Evolutionary conservation across 306 rosid genomes (phyloP), one percentile per base, ranked within the genome.

Genomic region (Urtica urens): DNA sequence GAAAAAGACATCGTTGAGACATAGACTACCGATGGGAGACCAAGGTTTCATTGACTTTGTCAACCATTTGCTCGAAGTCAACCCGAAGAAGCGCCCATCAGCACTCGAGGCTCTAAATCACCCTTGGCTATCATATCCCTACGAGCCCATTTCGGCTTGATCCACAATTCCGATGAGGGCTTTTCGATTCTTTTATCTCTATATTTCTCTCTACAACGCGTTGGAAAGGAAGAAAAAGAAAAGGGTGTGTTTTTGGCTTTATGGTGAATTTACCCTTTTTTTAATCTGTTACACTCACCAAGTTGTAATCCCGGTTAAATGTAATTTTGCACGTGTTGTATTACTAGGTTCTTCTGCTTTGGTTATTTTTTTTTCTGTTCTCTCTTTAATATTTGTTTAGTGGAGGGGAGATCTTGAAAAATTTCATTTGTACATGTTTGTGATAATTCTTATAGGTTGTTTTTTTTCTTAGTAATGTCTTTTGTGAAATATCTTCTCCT

Each of bases 21-120:
- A 92, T 64, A 82, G 99, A 16, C 77, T 92, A 51, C 99, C 99
- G 15, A 85, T 92, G 93, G 99, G 93, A 44, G 99, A 92, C 65
- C 94, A 92, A 78, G 96, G 99, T 65, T 92, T 92, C 78, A 71
- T 85, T 11, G 96, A 92, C 52, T 92, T 92, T 56, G 87, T 92
- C 52, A 76, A 42, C 23, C 92, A 79, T 71, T 63, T 92, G 66
- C 99, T 92, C 1, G 96, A 85, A 77, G 70, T 85, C 57, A 73
- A 92, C 77, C 93, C 99, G 0, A 85, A 73, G 67, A 85, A 85
- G 76, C 87, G 99, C n/a, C 94, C 96, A 66, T 85, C 99, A 20
- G 99, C 99, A 16, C 17, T 74, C 0, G 94, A 92, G 67, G 99
- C 96, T 23, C 74, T 92, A 68, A 92, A 79, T 74, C 99, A 92